Evolutionary conservation across 257 asterid genomes (phyloP).

Genomic region (Voacanga thouarsii): DNA sequence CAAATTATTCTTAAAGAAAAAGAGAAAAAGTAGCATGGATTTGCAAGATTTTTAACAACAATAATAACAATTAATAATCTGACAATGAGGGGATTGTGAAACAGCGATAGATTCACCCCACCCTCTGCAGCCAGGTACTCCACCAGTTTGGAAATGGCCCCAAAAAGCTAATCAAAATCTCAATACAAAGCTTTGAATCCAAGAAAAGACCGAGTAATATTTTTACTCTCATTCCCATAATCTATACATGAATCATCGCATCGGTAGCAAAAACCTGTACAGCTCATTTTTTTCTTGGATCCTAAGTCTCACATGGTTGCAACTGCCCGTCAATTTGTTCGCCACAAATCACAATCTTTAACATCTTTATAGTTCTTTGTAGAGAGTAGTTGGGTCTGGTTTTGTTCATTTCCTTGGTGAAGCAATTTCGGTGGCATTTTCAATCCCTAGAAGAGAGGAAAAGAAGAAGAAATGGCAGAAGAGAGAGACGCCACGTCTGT

Average conservation of each 20-base stretch:
- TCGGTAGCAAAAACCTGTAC: neutral
- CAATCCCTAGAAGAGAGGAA: conserved; percentile 3
- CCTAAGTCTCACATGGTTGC: neutral
- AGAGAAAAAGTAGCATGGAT: too few species aligned
- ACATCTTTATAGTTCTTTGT: neutral
- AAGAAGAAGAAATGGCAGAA: conserved; percentile 54
- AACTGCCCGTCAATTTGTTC: neutral
- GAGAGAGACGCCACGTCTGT: conserved; percentile 82
- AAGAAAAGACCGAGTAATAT: too few species aligned
- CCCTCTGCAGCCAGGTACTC: too few species aligned
- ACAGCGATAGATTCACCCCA: too few species aligned
- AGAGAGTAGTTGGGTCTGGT: neutral
- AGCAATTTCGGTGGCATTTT: neutral
- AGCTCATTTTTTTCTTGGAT: neutral
- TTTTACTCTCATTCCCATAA: neutral
- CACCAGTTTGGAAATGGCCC: too few species aligned
- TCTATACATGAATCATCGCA: neutral
- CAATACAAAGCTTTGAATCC: too few species aligned
- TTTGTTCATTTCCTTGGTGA: neutral
- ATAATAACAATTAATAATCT: too few species aligned
- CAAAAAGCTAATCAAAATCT: too few species aligned
- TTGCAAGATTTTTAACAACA: too few species aligned
- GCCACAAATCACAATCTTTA: neutral
- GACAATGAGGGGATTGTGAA: too few species aligned
- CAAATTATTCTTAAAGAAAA: too few species aligned